Conservation (phyloP, 345 rosid species). For the Bruguiera gymnorhiza region DNA sequence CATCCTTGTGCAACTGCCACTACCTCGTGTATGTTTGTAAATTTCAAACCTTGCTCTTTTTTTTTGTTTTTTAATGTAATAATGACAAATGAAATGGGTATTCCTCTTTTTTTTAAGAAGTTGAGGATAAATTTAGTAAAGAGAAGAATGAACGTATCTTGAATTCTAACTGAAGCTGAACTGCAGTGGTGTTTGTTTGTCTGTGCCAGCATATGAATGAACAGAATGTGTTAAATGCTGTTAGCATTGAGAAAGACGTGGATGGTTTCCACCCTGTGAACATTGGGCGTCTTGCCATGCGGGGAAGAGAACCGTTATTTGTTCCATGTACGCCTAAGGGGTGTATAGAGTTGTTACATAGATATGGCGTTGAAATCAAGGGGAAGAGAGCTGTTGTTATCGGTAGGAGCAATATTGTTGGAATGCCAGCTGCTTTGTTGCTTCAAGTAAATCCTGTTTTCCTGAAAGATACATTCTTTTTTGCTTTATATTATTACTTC, state of each 20-base stretch:
- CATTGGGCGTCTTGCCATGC: constrained; percentile 86
- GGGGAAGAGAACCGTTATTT: constrained; percentile 63
- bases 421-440: constrained; percentile 89
- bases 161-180: background rate
- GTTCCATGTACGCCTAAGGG: constrained; percentile 24
- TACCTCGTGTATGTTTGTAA: constrained; percentile 16
- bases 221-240: constrained; percentile 65
- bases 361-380: constrained; percentile 66
- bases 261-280: constrained; percentile 89
- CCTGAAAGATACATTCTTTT: background rate
- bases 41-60: background rate
- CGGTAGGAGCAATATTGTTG: constrained; percentile 94
- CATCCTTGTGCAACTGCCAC: constrained; percentile 86
- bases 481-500: background rate
- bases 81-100: no score
- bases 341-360: constrained; percentile 77
- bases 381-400: constrained; percentile 85
- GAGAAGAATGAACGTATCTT: no score
- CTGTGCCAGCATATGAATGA: constrained; percentile 73
- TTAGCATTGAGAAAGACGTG: constrained; percentile 78
- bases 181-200: background rate
- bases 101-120: constrained; percentile 31
- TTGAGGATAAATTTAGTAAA: no score
- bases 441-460: constrained; percentile 53
- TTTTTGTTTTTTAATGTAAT: background rate